A percentile compares a stretch with the other conserved stretches of the same genome.
Conservation (phyloP, 2,329 filamentous ascomycete species). For the Phoma sp. region DNA sequence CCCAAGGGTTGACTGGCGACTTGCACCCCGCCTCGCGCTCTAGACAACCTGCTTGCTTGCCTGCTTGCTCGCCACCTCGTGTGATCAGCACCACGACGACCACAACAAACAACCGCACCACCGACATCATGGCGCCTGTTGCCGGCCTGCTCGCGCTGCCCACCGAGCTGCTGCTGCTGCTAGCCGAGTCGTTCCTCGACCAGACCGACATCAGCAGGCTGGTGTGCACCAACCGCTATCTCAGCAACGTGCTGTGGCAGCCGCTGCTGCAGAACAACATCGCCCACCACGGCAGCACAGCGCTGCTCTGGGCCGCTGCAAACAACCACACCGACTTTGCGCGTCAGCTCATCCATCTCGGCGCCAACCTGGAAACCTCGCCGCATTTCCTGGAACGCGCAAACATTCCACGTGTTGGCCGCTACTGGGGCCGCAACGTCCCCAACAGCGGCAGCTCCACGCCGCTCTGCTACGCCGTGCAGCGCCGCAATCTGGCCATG, state of each 20-base stretch:
- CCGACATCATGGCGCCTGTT: neutral
- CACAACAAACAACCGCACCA: slow-evolving; percentile 1
- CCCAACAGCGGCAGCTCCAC: slow-evolving; percentile 13
- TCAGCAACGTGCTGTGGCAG: slow-evolving; percentile 16
- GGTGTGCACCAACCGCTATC: slow-evolving; percentile 16
- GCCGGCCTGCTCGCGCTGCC: slow-evolving; percentile 12
- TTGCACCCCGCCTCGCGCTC: neutral
- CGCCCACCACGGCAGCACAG: slow-evolving; percentile 17
- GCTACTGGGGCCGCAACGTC: slow-evolving; percentile 19
- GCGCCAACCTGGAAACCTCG: slow-evolving; percentile 16
- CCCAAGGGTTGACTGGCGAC: neutral
- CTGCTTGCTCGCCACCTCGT: neutral
- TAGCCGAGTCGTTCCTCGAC: slow-evolving; percentile 18
- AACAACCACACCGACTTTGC: slow-evolving; percentile 16
- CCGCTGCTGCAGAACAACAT: slow-evolving; percentile 16
- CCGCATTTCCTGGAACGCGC: slow-evolving; percentile 11
- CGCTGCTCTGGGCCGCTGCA: slow-evolving; percentile 18
- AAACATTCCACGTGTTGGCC: slow-evolving; percentile 11
- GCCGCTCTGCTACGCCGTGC: slow-evolving; percentile 15
- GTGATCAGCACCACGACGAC: slow-evolving; percentile 2
- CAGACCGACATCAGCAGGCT: slow-evolving; percentile 18
- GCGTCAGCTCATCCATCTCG: slow-evolving; percentile 8
- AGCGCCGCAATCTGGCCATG: slow-evolving; percentile 18
- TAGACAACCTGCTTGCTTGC: neutral
- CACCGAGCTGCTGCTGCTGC: slow-evolving; percentile 16